Evolutionary conservation across 1,284 basidiomycete species (phyloP), one percentile per base, ranked within the genome.

Genomic region (Rhodotorula sp.): DNA sequence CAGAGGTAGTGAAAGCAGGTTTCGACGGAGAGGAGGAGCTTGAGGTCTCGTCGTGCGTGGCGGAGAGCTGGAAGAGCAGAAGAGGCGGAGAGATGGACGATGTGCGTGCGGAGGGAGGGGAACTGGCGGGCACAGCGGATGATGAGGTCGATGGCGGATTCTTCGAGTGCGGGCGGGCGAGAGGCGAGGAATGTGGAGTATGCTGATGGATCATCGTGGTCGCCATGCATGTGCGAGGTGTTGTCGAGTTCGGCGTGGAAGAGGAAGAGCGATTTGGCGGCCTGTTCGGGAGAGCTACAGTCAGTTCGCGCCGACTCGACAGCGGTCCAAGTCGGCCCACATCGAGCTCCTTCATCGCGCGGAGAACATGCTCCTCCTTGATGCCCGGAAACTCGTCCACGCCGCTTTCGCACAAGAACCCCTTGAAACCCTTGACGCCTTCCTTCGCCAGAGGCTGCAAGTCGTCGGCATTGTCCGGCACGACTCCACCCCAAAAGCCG

Each of bases 1-100:
- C 87, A 87, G 48, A 95, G 86, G 82, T 96, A 96, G 81, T 96
- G 93, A 82, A 94, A 94, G 81, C 92, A 95, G 0, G 94, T 96
- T 82, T 96, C 94, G 66, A 92, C 90, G 0, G 92, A 92, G 36
- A 88, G 79, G 7, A 79, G 78, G 13, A 81, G 74, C 1, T 88
- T 87, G 6, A 84, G 81, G 15, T 82, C 79, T 74, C 85, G 87
- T 22, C 76, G 74, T 4, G 92, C 92, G 54, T 85, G 83, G 55
- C 86, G 85, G 69, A 96, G 87, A 49, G 86, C 76, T 1, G 89
- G 90, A 22, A 97, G 85, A 2, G 92, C 91, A 32, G 85, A 84
- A 3, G 92, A 84, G 4, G 93, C 89, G 52, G 91, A 92, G 57
- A 97, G 87, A 81, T 96, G 94, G 46, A 96, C 94, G 71, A 97